Conservation (phyloP, 2,329 filamentous ascomycete species). For the Clathrospora elynae region DNA sequence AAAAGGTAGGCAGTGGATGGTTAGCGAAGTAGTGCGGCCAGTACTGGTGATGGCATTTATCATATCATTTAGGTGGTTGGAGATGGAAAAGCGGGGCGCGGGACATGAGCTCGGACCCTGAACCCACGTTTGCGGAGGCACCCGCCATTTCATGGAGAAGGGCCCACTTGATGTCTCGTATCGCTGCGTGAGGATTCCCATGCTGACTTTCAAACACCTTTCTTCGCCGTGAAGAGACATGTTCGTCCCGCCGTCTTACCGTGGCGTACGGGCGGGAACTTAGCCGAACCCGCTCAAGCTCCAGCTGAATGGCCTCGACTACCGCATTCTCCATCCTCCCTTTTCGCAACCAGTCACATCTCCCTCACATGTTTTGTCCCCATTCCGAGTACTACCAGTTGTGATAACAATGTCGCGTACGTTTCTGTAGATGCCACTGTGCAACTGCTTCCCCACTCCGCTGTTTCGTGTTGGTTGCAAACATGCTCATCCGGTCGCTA, state of each 20-base stretch:
- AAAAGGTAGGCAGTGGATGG: too few species aligned
- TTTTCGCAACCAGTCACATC: slow-evolving; percentile 18
- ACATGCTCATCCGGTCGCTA: slow-evolving; percentile 38
- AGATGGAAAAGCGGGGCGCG: not conserved
- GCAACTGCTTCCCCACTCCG: not conserved
- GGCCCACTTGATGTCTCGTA: too few species aligned
- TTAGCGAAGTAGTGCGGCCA: too few species aligned
- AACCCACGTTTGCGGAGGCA: too few species aligned
- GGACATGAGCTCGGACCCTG: not conserved
- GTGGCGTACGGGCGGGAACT: too few species aligned
- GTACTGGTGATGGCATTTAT: slow-evolving; percentile 1
- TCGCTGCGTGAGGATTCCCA: not conserved
- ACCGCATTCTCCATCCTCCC: slow-evolving; percentile 10
- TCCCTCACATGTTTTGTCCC: slow-evolving; percentile 24
- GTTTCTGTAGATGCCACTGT: slow-evolving; percentile 8
- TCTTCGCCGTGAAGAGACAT: not conserved
- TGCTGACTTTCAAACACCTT: not conserved
- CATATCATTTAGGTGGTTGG: not conserved
- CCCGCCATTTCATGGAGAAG: too few species aligned
- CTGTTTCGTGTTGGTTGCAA: slow-evolving; percentile 1
- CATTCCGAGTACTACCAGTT: slow-evolving; percentile 22
- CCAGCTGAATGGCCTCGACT: slow-evolving; percentile 14
- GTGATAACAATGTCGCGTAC: slow-evolving; percentile 17
- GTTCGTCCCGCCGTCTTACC: too few species aligned
- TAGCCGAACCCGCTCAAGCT: not conserved